Base-by-base conservation (phyloP, 2,329 filamentous ascomycete species). In the Venturia carpophila region DNA sequence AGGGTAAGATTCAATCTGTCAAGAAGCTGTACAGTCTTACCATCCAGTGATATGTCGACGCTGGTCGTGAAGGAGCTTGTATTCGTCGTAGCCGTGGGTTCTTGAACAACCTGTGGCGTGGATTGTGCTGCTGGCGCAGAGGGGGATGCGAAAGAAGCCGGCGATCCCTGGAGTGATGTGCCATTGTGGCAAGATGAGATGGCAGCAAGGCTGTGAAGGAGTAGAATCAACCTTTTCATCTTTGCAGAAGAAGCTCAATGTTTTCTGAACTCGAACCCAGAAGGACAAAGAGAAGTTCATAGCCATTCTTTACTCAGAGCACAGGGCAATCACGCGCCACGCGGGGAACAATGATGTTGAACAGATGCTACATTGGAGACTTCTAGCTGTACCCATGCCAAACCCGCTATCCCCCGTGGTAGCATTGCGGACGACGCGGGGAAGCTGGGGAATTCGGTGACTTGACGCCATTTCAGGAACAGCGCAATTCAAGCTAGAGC, bases 1-100 rank as follows among this genome's bases (percentile, higher is more conserved):
- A 27, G 15, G n/a, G 24, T 62, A 27, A 62, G 60, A 37, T 10
- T 58, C 1, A 0, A 13, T 37, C 2, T n/a, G 15, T 4, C 11
- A 19, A 34, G 3, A 6, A 19, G 60, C 37, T 15, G 15, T 1
- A 5, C 11, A 5, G 10, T 27, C 37, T 27, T 47, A 62, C 60
- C 60, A 42, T 72, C 69, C 13, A 72, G 65, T 39, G 69, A 69
- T 49, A 71, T n/a, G 34, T 67, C 64, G 52, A 72, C 62, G 3
- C 64, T 64, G 19, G 68, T 69, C 45, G 69, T 65, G 21, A 68
- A 69, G 24, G 67, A 64, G 9, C 21, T 58, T 5, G 30, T 37
- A 5, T 62, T 42, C 39, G 39, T 34, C 60, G 60, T 43, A 19
- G 37, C 30, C 34, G 60, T 62, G 3, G 60, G 60, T 13, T 15